A percentile compares a stretch with the other conserved stretches of the same genome.
Evolutionary conservation across 2,329 filamentous ascomycete species (phyloP).

Genomic region (Xylaria sp.): DNA sequence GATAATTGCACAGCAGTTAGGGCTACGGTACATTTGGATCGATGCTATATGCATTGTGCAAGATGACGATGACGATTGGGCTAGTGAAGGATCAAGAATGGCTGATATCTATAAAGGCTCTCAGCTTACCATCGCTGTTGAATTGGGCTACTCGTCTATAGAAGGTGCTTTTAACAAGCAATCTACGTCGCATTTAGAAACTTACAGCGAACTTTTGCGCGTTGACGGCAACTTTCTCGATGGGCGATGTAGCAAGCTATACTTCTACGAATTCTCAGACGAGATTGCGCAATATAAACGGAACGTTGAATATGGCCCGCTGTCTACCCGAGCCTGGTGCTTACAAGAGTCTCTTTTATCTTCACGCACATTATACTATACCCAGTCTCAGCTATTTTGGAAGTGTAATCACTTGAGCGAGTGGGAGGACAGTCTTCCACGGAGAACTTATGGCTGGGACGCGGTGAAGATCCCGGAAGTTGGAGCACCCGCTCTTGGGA

Average conservation of each 20-base stretch:
- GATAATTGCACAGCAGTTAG: background rate
- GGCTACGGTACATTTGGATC: background rate
- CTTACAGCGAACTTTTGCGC: background rate
- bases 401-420: background rate
- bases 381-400: conserved; percentile 1
- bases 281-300: background rate
- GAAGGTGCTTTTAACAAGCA: background rate
- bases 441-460: background rate
- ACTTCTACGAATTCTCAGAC: background rate
- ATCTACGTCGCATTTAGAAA: background rate
- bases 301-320: background rate
- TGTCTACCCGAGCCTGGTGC: conserved; percentile 8
- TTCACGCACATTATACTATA: conserved; percentile 6
- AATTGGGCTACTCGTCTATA: background rate
- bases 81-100: no score
- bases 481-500: background rate
- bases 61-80: no score
- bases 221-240: background rate
- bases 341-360: conserved; percentile 8
- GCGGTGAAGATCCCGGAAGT: background rate
- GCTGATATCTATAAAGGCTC: background rate
- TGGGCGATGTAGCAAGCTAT: background rate
- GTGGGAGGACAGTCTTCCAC: background rate
- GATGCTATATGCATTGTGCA: no score
- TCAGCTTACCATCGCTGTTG: background rate